Conservation (phyloP, 2,329 filamentous ascomycete species). For the Tolypocladium album region DNA sequence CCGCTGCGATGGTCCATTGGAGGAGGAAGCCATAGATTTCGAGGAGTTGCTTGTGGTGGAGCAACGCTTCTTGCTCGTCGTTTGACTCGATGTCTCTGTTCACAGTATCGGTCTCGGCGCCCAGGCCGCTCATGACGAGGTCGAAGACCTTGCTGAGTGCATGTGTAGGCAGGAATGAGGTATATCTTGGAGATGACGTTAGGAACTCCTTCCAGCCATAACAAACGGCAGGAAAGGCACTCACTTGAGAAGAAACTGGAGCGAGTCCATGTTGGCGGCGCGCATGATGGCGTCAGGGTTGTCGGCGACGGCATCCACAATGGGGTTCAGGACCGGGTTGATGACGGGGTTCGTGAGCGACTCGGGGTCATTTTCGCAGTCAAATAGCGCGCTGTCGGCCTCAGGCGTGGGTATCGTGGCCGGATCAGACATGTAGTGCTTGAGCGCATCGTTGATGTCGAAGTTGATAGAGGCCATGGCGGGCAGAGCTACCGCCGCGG, state of each 20-base stretch:
- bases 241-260: conserved; percentile 96
- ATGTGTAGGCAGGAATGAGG: conserved; percentile 66
- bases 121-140: conserved; percentile 74
- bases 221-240: conserved; percentile 39
- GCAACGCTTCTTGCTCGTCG: conserved; percentile 79
- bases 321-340: conserved; percentile 79
- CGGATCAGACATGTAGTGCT: conserved; percentile 93
- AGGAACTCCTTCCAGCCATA: conserved; percentile 28
- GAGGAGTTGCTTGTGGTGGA: conserved; percentile 81
- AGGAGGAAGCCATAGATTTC: conserved; percentile 91
- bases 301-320: conserved; percentile 85
- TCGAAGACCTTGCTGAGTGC: conserved; percentile 89
- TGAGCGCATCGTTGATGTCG: conserved; percentile 93
- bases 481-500: conserved; percentile 14
- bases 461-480: conserved; percentile 71
- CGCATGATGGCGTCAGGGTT: conserved; percentile 81
- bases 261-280: conserved; percentile 73
- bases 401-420: conserved; percentile 73
- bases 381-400: conserved; percentile 70
- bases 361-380: conserved; percentile 89
- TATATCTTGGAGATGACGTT: conserved; percentile 62
- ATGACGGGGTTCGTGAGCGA: conserved; percentile 67
- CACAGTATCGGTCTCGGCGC: conserved; percentile 74
- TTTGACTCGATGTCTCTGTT: conserved; percentile 73
- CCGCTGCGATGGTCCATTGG: conserved; percentile 91